Percentiles rank a stretch among this genome's conserved stretches.
Evolutionary conservation across 495 filamentous ascomycete species (phyloP).

Genomic region (Mycothermus thermophilus): DNA sequence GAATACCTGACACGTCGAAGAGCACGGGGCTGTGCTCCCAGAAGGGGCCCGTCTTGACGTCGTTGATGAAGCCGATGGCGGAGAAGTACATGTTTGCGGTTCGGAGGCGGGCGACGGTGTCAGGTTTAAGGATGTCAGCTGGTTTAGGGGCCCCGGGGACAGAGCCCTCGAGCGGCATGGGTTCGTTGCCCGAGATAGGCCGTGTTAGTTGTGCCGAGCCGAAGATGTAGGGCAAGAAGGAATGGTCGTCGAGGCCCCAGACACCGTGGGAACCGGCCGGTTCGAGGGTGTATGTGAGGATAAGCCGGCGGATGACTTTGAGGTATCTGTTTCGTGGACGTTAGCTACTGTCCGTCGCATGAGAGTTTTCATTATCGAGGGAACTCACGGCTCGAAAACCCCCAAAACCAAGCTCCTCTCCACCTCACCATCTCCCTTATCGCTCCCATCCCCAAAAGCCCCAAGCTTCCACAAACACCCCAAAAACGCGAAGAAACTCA

Average conservation of each 20-base stretch:
- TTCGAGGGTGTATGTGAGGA: constrained; percentile 87
- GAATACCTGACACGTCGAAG: constrained; percentile 85
- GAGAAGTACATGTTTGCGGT: constrained; percentile 82
- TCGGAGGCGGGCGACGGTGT: constrained; percentile 53
- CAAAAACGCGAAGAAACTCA: constrained; percentile 87
- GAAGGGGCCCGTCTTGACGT: constrained; percentile 94
- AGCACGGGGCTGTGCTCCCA: constrained; percentile 97
- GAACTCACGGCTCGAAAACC: constrained; percentile 62
- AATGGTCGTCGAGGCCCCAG: constrained; percentile 95
- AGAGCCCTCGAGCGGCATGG: constrained; percentile 63
- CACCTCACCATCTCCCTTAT: constrained; percentile 15
- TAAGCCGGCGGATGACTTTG: constrained; percentile 65
- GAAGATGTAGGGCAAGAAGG: constrained; percentile 92
- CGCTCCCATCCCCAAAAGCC: constrained; percentile 39
- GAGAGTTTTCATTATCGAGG: no score
- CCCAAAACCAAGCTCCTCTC: constrained; percentile 70
- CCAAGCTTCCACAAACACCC: constrained; percentile 82
- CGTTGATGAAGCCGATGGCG: constrained; percentile 97
- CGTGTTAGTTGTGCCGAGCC: constrained; percentile 79
- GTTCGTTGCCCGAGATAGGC: constrained; percentile 48
- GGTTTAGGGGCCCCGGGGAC: constrained; percentile 56
- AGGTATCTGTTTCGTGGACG: constrained; percentile 56
- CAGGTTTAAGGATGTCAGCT: constrained; percentile 48
- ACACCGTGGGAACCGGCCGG: constrained; percentile 92
- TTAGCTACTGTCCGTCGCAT: no score